Evolutionary conservation across 306 rosid species (phyloP), one percentile per base, ranked within the genome.

Genomic region (Citrullus mucosospermus): DNA sequence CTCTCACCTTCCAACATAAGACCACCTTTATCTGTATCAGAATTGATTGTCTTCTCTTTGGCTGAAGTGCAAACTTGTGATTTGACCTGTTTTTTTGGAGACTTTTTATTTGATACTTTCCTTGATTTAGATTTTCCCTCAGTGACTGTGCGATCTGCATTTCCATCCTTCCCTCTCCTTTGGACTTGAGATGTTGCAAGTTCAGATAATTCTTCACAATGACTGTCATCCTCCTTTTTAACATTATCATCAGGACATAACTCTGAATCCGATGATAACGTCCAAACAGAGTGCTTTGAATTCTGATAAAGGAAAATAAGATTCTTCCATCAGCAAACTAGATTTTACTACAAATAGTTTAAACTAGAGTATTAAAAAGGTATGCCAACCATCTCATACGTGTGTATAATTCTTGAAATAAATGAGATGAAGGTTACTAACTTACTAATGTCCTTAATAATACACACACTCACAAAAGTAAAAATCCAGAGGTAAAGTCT

Each of bases 211-310:
- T 88, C 89, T 59, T 80, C 88, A 50, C 62, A 84, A 74, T 87
- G 58, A 65, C 73, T 53, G 17, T 39, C 55, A 54, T 85, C 83
- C 81, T 85, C 90, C 68, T 48, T 80, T 79, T 48, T 81, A 15
- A 85, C 84, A 79, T 84, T 84, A 77, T 58, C 78, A 75, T 77
- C 88, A 57, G 36, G 86, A 66, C 76, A 82, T 74, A 83, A 82
- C 86, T 93, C 98, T 2, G 95, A 93, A 78, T 91, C 98, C 78
- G 95, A 93, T 78, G 96, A 88, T 62, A 89, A 79, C 55, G 69
- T 48, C 96, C 85, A 91, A 78, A 89, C 67, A 57, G 93, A 82
- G 80, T 75, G 82, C 82, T 85, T 84, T 79, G 86, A 17, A 72
- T 76, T 90, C 98, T 91, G 84, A 66, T 55, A 54, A 79, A 51